Evolutionary conservation across 2,329 filamentous ascomycete species (phyloP).

Genomic region (Ascocoryne sarcoides): DNA sequence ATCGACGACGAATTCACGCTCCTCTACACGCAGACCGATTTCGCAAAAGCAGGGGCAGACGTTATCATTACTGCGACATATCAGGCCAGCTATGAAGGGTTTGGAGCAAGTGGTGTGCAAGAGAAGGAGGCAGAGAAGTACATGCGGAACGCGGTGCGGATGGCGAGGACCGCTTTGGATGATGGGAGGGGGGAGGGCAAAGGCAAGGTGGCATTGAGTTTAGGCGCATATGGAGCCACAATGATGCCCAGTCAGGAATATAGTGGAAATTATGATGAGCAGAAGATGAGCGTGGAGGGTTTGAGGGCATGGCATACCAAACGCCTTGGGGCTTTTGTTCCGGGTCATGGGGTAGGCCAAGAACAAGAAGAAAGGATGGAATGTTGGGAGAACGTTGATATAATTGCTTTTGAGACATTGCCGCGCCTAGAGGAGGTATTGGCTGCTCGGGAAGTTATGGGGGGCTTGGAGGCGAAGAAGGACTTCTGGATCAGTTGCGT

Average conservation of each 20-base stretch:
- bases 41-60: constrained; percentile 46
- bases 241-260: constrained; percentile 61
- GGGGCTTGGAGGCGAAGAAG: constrained; percentile 1
- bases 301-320: constrained; percentile 49
- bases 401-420: constrained; percentile 58
- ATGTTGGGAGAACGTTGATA: constrained; percentile 34
- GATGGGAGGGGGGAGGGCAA: constrained; percentile 11
- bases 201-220: constrained; percentile 44
- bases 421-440: constrained; percentile 53
- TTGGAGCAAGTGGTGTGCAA: constrained; percentile 26
- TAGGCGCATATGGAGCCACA: constrained; percentile 59
- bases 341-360: background rate
- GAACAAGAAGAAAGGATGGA: constrained; percentile 3
- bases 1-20: constrained; percentile 30
- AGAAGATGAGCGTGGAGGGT: constrained; percentile 34
- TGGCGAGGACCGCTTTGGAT: constrained; percentile 23
- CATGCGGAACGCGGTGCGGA: constrained; percentile 31
- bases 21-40: constrained; percentile 12
- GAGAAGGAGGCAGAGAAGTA: constrained; percentile 33
- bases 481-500: constrained; percentile 53
- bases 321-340: constrained; percentile 42
- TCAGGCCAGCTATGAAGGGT: constrained; percentile 50
- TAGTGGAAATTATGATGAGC: constrained; percentile 47
- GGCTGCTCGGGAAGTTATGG: constrained; percentile 41
- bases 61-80: constrained; percentile 61